phyloP scores from a whole-genome alignment of 164 flowering plant species.

The Vitis labrusca region DNA sequence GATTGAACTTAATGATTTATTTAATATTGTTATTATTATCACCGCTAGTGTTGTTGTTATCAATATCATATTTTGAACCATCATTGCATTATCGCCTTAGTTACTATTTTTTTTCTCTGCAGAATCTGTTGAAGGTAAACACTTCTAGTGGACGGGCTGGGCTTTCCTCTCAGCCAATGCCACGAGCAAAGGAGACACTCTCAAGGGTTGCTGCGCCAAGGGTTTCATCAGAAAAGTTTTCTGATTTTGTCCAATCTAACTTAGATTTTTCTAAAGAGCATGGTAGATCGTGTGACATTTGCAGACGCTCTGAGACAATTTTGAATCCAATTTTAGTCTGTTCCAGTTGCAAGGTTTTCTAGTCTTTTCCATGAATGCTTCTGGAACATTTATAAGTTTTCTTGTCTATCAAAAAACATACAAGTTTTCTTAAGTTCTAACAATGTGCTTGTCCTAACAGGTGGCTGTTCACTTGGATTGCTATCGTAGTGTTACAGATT shows the following conservation, averaged over 20 bases:
- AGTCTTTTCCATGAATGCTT: not conserved
- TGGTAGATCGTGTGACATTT: conserved; percentile 74
- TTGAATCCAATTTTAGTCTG: conserved; percentile 76
- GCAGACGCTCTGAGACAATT: conserved; percentile 73
- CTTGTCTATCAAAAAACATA: too few species aligned
- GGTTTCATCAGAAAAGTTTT: conserved; percentile 46
- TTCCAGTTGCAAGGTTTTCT: conserved; percentile 86
- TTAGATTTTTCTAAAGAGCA: conserved; percentile 55
- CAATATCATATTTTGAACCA: too few species aligned
- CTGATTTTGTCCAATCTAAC: conserved; percentile 35
- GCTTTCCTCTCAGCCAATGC: conserved; percentile 43
- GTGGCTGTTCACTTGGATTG: conserved; percentile 92
- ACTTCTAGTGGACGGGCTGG: conserved; percentile 46
- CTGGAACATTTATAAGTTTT: too few species aligned
- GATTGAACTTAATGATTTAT: not conserved
- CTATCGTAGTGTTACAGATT: conserved; percentile 67
- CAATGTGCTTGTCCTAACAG: conserved; percentile 35
- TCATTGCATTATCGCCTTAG: not conserved
- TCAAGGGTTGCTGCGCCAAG: conserved; percentile 52
- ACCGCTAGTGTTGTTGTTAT: too few species aligned
- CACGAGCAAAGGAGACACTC: conserved; percentile 68
- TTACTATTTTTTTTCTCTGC: conserved; percentile 12
- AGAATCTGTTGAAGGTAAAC: conserved; percentile 46
- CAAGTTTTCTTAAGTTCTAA: conserved; percentile 3
- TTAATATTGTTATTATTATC: not conserved